Base-by-base conservation (phyloP, 2,329 filamentous ascomycete genomes). In the Helotiales sp. region DNA sequence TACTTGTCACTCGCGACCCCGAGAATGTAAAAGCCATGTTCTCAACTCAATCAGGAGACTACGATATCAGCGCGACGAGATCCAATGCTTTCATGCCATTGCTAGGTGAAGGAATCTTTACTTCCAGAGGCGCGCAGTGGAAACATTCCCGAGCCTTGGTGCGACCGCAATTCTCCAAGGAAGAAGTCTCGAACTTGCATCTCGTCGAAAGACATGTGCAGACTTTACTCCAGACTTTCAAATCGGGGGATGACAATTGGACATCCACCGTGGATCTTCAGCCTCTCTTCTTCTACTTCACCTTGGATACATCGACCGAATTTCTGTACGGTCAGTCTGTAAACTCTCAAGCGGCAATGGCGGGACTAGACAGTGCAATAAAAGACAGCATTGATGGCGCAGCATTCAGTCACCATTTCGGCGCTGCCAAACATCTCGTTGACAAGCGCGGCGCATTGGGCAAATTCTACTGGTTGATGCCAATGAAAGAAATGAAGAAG, bases 241-340 rank as follows among this genome's bases (percentile, higher is more conserved):
- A 63, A 49, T 17, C 28, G 1, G 61, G 61, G 0, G 13, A 76
- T 75, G 43, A 64, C 28, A 65, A 65, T 1, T 72, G 72, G 70
- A 73, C 71, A 3, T 40, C 34, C 8, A 83, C 91, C 2, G 81
- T 91, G 7, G 85, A 91, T 70, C 79, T 91, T 13, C 85, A 87
- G 72, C 84, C 86, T 7, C 77, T 89, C 6, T 88, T 91, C 73
- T 90, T 90, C 73, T 82, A 84, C 49, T 82, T 91, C 73, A 90
- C 89, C 0, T 81, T 91, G 13, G 89, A 91, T 67, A 85, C 87
- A 0, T 87, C 88, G 0, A 91, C 88, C 0, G 87, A 89, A 57
- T 90, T 91, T 70, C 78, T 91, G 6, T 88, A 91, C 49, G 89
- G 89, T 3, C 34, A 78, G 57, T 75, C 73, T 3, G 74, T 76